Evolutionary conservation across 163 green algal genomes (phyloP).

Genomic region (Chlorella variabilis): DNA sequence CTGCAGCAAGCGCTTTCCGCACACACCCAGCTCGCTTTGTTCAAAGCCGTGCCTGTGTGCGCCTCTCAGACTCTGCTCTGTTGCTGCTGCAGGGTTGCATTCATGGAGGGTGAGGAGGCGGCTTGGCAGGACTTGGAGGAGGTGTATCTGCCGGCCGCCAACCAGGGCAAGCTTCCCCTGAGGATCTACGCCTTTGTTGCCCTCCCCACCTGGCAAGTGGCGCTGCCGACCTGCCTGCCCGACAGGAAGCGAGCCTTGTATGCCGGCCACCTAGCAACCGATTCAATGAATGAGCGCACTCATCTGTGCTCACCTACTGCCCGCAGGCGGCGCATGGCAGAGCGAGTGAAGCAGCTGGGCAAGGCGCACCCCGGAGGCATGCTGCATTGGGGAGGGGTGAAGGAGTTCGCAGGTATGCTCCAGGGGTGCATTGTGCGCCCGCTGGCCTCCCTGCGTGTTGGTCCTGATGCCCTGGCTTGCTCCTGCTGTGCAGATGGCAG

Average conservation of each 20-base stretch:
- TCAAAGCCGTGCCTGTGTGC: too few relatives aligned
- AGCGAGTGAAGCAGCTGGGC: conserved; percentile 48
- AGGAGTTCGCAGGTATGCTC: conserved; percentile 65
- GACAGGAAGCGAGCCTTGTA: too few relatives aligned
- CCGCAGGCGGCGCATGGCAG: conserved; percentile 53
- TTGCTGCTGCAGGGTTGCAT: conserved; percentile 25
- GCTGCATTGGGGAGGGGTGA: conserved; percentile 77
- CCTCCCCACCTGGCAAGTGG: conserved; percentile 55
- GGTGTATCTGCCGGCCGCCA: conserved; percentile 63
- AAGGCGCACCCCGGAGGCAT: conserved; percentile 48
- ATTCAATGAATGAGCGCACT: too few relatives aligned
- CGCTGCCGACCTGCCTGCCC: too few relatives aligned
- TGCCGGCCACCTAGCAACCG: too few relatives aligned
- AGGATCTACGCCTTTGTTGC: conserved; percentile 65
- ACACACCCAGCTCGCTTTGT: too few relatives aligned
- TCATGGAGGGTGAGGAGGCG: conserved; percentile 42
- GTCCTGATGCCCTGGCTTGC: background rate
- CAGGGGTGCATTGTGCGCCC: background rate
- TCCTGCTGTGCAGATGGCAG: conserved; percentile 61
- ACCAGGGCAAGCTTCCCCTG: conserved; percentile 56
- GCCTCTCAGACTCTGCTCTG: too few relatives aligned
- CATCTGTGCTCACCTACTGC: too few relatives aligned
- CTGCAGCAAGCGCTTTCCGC: too few relatives aligned
- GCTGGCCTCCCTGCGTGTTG: background rate
- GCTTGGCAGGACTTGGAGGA: conserved; percentile 58